Percentiles rank a stretch among this genome's conserved stretches.
Conservation (phyloP, 306 rosid species). For the Herpetospermum pedunculosum region DNA sequence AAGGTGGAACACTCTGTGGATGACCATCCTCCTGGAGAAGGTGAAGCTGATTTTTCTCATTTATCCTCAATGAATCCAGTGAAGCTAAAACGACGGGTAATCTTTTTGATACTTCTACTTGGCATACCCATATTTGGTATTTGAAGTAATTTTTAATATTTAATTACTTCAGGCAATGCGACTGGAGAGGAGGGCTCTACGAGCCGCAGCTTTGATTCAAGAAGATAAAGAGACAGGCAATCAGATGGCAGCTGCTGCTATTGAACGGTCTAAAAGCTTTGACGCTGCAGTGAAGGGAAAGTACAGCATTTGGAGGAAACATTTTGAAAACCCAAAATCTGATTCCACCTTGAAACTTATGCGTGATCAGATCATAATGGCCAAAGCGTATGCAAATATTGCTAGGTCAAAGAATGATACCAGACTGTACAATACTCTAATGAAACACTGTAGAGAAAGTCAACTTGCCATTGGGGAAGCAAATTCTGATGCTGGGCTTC, state of each 20-base stretch:
- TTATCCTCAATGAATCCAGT: conserved; percentile 52
- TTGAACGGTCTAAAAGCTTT: conserved; percentile 50
- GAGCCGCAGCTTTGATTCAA: conserved; percentile 44
- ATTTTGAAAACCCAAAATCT: conserved; percentile 74
- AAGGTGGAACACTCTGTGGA: conserved; percentile 22
- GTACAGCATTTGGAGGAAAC: conserved; percentile 93
- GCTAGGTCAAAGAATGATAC: conserved; percentile 73
- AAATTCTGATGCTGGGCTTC: conserved; percentile 75
- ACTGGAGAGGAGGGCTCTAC: conserved; percentile 61
- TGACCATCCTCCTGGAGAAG: conserved; percentile 39
- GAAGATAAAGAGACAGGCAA: conserved; percentile 58
- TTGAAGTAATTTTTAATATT: conserved; percentile 10
- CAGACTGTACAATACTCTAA: conserved; percentile 44
- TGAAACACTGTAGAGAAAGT: conserved; percentile 49
- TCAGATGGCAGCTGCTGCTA: conserved; percentile 53
- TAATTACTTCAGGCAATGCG: conserved; percentile 54
- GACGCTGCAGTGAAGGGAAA: conserved; percentile 56
- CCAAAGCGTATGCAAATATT: conserved; percentile 69
- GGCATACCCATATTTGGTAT: conserved; percentile 3
- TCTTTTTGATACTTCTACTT: conserved; percentile 15
- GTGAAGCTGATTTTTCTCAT: conserved; percentile 26
- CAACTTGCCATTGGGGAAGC: conserved; percentile 75
- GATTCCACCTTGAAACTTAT: conserved; percentile 89
- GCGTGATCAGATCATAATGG: conserved; percentile 94
- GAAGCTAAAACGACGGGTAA: conserved; percentile 77